These are phyloP conservation scores for Talaromyces verruculosus DNA, from an alignment of 2,329 filamentous ascomycete species.

Conservation along the genomic window DNA sequence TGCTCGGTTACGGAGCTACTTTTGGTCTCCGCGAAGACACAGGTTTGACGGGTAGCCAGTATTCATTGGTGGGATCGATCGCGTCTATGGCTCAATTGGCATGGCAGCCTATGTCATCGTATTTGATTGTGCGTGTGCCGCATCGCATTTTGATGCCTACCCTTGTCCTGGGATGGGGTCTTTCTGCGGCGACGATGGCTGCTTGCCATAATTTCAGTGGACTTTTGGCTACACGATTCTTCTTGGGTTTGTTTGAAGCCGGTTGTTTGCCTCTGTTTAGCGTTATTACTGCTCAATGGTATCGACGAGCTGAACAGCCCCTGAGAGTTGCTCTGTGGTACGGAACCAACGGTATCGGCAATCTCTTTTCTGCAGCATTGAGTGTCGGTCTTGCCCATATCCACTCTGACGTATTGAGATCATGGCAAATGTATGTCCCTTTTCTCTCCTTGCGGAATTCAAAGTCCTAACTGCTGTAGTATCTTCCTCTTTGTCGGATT, in stretches of 20 bases:
- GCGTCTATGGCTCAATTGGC: constrained; percentile 60
- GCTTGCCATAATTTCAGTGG: constrained; percentile 48
- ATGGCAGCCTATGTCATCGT: constrained; percentile 61
- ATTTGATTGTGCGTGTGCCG: constrained; percentile 61
- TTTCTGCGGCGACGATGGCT: constrained; percentile 51
- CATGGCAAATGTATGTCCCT: constrained; percentile 52
- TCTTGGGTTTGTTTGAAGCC: constrained; percentile 55
- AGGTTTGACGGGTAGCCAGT: constrained; percentile 54
- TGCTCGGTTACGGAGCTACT: constrained; percentile 59
- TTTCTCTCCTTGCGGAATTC: background rate
- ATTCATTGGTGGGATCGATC: constrained; percentile 60
- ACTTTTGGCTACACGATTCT: constrained; percentile 52
- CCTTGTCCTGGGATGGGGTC: constrained; percentile 51
- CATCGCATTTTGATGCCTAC: constrained; percentile 59
- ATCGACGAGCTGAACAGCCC: constrained; percentile 59
- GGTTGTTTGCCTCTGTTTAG: constrained; percentile 50
- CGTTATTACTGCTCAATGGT: constrained; percentile 50
- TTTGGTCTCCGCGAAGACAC: constrained; percentile 55
- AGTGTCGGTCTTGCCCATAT: constrained; percentile 61
- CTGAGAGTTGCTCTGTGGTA: constrained; percentile 67
- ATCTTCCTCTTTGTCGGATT: constrained; percentile 64
- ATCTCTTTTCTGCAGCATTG: constrained; percentile 57
- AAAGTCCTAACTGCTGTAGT: constrained; percentile 25
- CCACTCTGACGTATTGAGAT: constrained; percentile 41
- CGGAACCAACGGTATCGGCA: constrained; percentile 59